Evolutionary conservation across 1,284 basidiomycete species (phyloP), one percentile per base, ranked within the genome.

Genomic region (Apiotrichum sp.): DNA sequence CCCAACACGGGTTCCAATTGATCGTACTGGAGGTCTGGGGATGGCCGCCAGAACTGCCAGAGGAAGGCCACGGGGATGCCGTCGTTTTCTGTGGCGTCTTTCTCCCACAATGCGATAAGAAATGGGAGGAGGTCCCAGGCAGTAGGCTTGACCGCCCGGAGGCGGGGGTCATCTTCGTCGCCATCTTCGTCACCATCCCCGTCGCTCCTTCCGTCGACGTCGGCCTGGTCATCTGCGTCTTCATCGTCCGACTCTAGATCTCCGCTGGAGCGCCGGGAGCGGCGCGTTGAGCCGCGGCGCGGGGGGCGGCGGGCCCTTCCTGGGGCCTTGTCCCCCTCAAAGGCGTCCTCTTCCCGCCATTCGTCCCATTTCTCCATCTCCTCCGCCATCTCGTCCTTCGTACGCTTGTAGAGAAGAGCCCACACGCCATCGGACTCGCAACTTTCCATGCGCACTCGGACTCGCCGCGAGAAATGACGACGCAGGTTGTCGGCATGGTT

Each of bases 81-180:
- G 16, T 45, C 36, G 14, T 56, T 52, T 13, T 45, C 34, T 36
- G 42, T 33, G 40, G 66, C 67, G 47, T 61, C 56, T 49, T 69
- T 35, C 8, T 29, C 60, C 70, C 69, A 73, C 6, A 71, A 34
- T 6, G 44, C 54, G 1, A 67, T 54, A 5, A 70, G 59, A 59
- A 64, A 69, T 31, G 55, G 59, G 22, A 73, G 55, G 33, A 73
- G 22, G 0, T 34, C 47, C 71, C 71, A 73, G 0, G 67, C 70
- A 9, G 44, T 14, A 41, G 55, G 52, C 22, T 22, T 22, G 22
- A 22, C 22, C 22, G 22, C 22, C 22, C 22, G 36, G 40, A 5
- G 22, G 52, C 43, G 34, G 47, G 53, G 9, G 13, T 13, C 36
- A 13, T 13, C 9, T 8, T 8, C 36, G 9, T 38, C 36, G 13